phyloP scores from a whole-genome alignment of 495 filamentous ascomycete genomes.

The Bacidia gigantensis region DNA sequence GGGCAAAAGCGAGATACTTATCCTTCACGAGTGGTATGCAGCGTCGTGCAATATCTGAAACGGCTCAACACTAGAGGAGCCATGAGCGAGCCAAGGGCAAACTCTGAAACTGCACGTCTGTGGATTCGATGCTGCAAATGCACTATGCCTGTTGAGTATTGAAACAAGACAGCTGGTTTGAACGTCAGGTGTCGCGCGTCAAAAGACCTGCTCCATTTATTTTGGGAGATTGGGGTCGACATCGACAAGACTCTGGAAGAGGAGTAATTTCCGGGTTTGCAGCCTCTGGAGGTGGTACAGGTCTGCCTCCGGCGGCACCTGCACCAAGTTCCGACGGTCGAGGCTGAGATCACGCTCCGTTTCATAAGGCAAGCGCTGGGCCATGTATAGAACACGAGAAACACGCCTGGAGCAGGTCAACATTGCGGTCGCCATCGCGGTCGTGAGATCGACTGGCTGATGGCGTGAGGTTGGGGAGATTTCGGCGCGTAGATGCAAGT shows the following conservation, averaged over 20 bases:
- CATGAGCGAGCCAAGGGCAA: neutral
- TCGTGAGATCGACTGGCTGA: neutral
- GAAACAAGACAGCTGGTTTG: constrained; percentile 9
- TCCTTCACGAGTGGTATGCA: constrained; percentile 10
- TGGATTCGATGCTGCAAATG: constrained; percentile 5
- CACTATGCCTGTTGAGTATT: neutral
- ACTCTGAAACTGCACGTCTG: constrained; percentile 11
- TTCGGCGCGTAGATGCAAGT: constrained; percentile 1
- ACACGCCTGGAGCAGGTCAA: constrained; percentile 2
- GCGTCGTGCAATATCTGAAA: constrained; percentile 14
- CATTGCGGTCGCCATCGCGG: constrained; percentile 1
- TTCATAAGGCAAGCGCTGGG: constrained; percentile 4
- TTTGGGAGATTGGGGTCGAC: constrained; percentile 6
- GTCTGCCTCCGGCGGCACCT: neutral
- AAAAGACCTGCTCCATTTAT: constrained; percentile 8
- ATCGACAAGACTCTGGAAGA: neutral
- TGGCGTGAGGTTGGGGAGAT: neutral
- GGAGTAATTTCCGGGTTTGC: neutral
- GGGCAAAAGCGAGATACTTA: constrained; percentile 18
- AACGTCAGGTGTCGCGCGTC: constrained; percentile 21
- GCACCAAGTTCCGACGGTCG: neutral
- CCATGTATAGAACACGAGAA: constrained; percentile 7
- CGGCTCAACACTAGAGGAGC: constrained; percentile 3
- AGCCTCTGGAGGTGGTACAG: neutral
- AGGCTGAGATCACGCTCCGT: neutral